Evolutionary conservation across 208 protist genomes (phyloP).

Genomic region (Naegleria lovaniensis): DNA sequence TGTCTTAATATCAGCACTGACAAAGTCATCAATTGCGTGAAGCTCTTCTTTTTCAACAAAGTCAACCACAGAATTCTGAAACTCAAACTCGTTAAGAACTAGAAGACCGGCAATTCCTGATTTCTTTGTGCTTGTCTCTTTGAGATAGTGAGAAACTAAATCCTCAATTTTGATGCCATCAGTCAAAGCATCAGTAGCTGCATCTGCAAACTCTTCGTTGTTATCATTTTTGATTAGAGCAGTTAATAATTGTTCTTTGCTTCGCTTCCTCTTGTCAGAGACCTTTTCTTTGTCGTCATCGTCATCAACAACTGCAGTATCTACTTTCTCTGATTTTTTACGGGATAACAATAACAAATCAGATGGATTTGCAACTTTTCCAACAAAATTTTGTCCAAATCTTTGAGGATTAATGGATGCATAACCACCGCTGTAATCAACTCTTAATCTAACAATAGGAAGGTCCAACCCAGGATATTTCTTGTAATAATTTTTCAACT

Average conservation of each 20-base stretch:
- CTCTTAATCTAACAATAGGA: constrained; percentile 34
- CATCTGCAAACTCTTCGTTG: background rate
- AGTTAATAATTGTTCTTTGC: constrained; percentile 1
- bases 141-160: constrained; percentile 2
- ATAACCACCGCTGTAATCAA: constrained; percentile 54
- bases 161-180: constrained; percentile 23
- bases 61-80: background rate
- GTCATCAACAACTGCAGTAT: background rate
- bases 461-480: constrained; percentile 33
- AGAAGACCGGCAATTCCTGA: background rate
- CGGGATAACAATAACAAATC: constrained; percentile 42
- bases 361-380: constrained; percentile 53
- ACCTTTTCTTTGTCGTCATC: background rate
- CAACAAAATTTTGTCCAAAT: constrained; percentile 54
- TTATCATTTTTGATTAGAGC: background rate
- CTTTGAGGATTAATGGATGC: constrained; percentile 47
- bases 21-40: constrained; percentile 3
- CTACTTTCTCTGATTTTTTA: background rate
- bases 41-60: constrained; percentile 25
- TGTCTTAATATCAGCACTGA: background rate
- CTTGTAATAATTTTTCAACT: constrained; percentile 26
- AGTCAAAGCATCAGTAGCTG: background rate
- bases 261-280: background rate
- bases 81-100: background rate
- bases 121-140: background rate